Conservation (phyloP, 1,284 basidiomycete genomes). For the Thelephora terrestris region DNA sequence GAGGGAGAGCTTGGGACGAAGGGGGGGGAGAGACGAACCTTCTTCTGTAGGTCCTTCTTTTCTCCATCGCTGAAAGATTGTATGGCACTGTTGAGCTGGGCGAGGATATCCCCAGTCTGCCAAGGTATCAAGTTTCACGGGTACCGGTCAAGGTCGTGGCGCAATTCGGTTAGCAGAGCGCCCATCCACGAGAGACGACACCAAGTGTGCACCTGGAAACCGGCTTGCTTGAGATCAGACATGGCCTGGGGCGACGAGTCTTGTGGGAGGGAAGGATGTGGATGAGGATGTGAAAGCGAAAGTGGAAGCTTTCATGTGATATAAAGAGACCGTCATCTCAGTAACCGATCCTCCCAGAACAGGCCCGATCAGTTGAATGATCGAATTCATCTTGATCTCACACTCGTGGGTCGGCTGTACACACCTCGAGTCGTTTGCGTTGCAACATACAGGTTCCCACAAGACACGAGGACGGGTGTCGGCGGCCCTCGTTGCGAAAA, state of each 20-base stretch:
- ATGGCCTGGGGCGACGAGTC: slow-evolving; percentile 11
- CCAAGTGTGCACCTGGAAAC: slow-evolving; percentile 23
- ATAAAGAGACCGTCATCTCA: too few species aligned
- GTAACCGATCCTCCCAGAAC: too few species aligned
- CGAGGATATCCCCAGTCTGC: slow-evolving; percentile 66
- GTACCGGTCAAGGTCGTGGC: background rate
- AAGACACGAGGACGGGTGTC: too few species aligned
- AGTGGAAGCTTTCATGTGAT: too few species aligned
- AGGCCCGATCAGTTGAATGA: too few species aligned
- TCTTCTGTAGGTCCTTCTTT: slow-evolving; percentile 77
- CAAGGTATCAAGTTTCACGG: background rate
- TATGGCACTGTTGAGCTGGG: slow-evolving; percentile 55
- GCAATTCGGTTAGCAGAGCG: background rate
- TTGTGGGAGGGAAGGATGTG: background rate
- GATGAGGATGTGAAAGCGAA: background rate
- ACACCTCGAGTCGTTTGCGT: too few species aligned
- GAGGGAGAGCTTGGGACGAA: background rate
- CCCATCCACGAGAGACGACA: background rate
- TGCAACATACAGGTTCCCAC: too few species aligned
- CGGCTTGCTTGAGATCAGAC: slow-evolving; percentile 28
- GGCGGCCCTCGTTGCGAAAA: too few species aligned
- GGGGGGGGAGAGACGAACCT: slow-evolving; percentile 37
- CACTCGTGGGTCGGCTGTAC: too few species aligned
- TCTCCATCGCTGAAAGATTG: slow-evolving; percentile 58
- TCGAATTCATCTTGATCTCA: too few species aligned